phyloP scores from a whole-genome alignment of 352 stramenopile genomes.

The Phytophthora pinifolia region DNA sequence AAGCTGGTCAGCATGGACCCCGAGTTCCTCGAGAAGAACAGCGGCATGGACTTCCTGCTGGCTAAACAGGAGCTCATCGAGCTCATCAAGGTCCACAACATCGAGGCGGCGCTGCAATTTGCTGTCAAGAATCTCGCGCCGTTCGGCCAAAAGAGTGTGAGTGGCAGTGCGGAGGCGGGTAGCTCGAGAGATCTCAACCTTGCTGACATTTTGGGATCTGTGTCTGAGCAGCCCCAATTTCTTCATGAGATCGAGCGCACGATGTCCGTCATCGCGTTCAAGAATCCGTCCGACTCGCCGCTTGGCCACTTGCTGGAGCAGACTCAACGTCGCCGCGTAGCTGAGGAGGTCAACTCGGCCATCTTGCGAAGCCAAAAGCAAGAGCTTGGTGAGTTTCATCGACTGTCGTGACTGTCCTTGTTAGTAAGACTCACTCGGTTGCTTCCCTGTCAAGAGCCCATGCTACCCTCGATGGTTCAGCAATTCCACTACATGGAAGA shows the following conservation, averaged over 20 bases:
- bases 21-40: constrained; percentile 60
- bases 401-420: neutral
- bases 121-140: constrained; percentile 70
- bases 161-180: constrained; percentile 16
- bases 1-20: constrained; percentile 61
- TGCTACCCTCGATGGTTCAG: constrained; percentile 73
- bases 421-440: neutral
- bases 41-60: constrained; percentile 69
- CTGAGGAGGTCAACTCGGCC: constrained; percentile 73
- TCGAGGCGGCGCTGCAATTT: constrained; percentile 69
- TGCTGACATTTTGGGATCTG: neutral
- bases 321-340: constrained; percentile 60
- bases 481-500: constrained; percentile 82
- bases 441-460: constrained; percentile 46
- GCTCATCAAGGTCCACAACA: constrained; percentile 67
- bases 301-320: constrained; percentile 62
- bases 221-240: constrained; percentile 49
- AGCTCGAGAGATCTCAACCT: neutral
- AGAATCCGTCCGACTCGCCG: constrained; percentile 59
- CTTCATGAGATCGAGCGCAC: constrained; percentile 78
- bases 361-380: constrained; percentile 75
- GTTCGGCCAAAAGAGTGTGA: constrained; percentile 74
- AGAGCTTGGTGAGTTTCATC: constrained; percentile 50
- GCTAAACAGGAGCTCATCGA: constrained; percentile 83
- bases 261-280: constrained; percentile 78